Conservation (phyloP, 352 stramenopile species). For the Plasmopara halstedii region DNA sequence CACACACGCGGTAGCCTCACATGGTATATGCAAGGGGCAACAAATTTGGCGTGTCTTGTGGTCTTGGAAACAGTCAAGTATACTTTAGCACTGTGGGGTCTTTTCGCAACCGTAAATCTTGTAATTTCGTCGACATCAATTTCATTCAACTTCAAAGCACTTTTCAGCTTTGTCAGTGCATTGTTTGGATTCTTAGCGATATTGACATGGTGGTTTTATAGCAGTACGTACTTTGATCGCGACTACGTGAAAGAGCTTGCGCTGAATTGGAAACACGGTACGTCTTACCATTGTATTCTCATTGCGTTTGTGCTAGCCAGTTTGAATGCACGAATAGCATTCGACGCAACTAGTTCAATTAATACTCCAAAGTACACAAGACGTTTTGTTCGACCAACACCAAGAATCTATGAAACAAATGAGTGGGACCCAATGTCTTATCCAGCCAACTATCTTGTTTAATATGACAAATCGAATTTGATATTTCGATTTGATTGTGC, state of each 20-base stretch:
- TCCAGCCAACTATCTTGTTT: conserved; percentile 51
- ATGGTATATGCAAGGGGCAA: conserved; percentile 41
- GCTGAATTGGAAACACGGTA: conserved; percentile 31
- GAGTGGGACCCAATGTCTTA: conserved; percentile 39
- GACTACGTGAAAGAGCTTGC: conserved; percentile 26
- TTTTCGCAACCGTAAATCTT: conserved; percentile 21
- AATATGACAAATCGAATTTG: not conserved
- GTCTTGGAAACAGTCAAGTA: conserved; percentile 51
- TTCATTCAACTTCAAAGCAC: conserved; percentile 7
- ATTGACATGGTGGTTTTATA: conserved; percentile 51
- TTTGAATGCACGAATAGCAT: conserved; percentile 20
- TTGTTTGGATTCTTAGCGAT: conserved; percentile 29
- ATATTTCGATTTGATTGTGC: no score
- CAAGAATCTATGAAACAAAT: conserved; percentile 6
- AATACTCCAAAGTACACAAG: conserved; percentile 17
- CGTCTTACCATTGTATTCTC: conserved; percentile 31
- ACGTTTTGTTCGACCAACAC: conserved; percentile 13
- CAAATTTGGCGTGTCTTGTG: conserved; percentile 51
- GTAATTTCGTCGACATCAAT: conserved; percentile 14
- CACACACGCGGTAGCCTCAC: conserved; percentile 19
- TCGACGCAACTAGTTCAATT: conserved; percentile 8
- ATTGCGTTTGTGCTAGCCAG: conserved; percentile 21
- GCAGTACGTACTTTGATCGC: conserved; percentile 37
- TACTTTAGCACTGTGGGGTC: conserved; percentile 33
- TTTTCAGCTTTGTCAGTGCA: conserved; percentile 30